phyloP scores from a whole-genome alignment of 352 stramenopile genomes.

The Lagenidium giganteum region DNA sequence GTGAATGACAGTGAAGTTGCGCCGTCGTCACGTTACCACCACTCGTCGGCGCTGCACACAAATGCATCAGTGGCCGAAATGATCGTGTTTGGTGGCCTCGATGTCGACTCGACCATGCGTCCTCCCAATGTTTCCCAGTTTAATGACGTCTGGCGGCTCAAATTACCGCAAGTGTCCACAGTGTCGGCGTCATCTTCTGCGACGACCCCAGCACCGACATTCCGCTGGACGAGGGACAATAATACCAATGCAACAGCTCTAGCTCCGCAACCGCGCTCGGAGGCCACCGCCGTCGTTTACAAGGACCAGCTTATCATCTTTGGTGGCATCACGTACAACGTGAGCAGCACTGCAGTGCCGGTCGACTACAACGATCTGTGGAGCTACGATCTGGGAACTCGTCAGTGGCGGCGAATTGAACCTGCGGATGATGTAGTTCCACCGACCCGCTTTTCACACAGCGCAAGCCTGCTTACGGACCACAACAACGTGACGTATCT shows the following conservation, averaged over 20 bases:
- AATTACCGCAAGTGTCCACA: too few species aligned
- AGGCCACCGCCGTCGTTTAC: conserved; percentile 41
- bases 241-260: too few species aligned
- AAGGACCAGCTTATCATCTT: conserved; percentile 56
- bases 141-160: conserved; percentile 21
- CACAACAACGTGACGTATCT: conserved; percentile 28
- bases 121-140: conserved; percentile 16
- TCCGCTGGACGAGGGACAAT: too few species aligned
- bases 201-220: conserved; percentile 18
- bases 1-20: not conserved
- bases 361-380: conserved; percentile 58
- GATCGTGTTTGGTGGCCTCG: conserved; percentile 19
- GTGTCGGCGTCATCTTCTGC: too few species aligned
- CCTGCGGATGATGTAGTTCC: conserved; percentile 18
- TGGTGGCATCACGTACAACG: conserved; percentile 64
- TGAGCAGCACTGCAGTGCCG: conserved; percentile 21
- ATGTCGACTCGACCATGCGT: conserved; percentile 4
- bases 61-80: conserved; percentile 16
- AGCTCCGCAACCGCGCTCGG: conserved; percentile 35
- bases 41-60: conserved; percentile 12
- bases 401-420: conserved; percentile 32
- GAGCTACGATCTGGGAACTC: conserved; percentile 43
- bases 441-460: conserved; percentile 59
- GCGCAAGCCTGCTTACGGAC: conserved; percentile 29
- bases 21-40: conserved; percentile 15